phyloP scores from a whole-genome alignment of 345 rosid species.

The Dipteronia sinensis region DNA sequence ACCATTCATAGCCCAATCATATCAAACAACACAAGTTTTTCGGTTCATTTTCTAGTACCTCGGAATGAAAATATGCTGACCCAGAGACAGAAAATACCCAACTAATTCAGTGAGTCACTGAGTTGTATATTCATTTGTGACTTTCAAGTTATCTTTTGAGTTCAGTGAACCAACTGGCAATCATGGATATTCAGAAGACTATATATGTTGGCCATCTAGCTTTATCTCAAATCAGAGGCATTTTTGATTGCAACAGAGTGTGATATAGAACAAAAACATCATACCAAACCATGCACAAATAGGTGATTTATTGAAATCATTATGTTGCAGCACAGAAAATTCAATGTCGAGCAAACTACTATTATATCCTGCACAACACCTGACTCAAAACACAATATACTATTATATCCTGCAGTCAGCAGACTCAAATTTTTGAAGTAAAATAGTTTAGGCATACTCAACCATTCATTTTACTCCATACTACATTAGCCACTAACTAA shows the following conservation, averaged over 20 bases:
- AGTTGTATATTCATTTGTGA: neutral
- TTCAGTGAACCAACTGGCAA: neutral
- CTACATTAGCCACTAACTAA: neutral
- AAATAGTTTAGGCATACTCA: neutral
- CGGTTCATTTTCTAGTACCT: neutral
- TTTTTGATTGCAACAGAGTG: neutral
- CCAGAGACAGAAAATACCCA: neutral
- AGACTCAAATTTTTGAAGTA: no score
- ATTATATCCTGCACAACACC: no score
- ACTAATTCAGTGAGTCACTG: neutral
- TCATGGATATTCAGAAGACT: neutral
- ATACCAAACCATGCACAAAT: neutral
- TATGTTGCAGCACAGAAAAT: conserved; percentile 3
- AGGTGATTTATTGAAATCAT: neutral
- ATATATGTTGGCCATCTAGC: neutral
- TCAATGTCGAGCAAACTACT: neutral
- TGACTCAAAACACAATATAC: no score
- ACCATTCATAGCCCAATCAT: neutral
- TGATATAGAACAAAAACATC: neutral
- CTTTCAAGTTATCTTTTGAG: neutral
- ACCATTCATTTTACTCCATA: neutral
- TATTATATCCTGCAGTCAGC: no score
- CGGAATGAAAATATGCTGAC: neutral
- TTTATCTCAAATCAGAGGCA: neutral
- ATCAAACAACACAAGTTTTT: neutral